Evolutionary conservation across 257 asterid species (phyloP).

Genomic region (Ehretia macrophylla): DNA sequence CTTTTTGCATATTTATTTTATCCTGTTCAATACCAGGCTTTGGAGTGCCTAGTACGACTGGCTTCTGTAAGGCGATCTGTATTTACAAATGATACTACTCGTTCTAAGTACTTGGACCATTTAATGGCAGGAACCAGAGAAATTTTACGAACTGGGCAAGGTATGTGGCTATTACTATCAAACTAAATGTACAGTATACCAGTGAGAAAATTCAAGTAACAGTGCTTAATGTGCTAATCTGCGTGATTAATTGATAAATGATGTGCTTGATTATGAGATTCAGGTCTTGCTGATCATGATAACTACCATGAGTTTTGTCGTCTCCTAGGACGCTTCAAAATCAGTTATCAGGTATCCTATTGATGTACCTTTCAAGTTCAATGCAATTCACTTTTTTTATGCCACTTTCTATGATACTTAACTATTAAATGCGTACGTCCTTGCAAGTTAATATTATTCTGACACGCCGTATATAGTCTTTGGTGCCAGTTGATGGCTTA

Average conservation of each 20-base stretch:
- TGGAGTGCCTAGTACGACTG: conserved; percentile 91
- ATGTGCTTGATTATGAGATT: background rate
- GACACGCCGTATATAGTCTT: too few species aligned
- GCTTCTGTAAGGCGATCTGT: conserved; percentile 96
- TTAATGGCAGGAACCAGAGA: conserved; percentile 95
- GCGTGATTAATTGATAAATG: background rate
- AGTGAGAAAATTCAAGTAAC: background rate
- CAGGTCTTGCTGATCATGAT: conserved; percentile 95
- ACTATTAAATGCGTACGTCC: too few species aligned
- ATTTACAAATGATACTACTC: conserved; percentile 78
- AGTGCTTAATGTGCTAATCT: background rate
- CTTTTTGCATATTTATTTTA: background rate
- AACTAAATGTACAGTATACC: background rate
- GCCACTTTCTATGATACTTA: background rate
- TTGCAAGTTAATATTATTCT: too few species aligned
- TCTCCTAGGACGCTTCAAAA: conserved; percentile 95
- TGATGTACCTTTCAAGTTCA: conserved; percentile 4
- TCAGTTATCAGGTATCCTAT: conserved; percentile 80
- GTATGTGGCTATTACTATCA: conserved; percentile 26
- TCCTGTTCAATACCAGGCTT: conserved; percentile 46
- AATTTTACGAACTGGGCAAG: conserved; percentile 87
- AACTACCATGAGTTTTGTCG: conserved; percentile 99
- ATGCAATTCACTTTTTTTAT: background rate
- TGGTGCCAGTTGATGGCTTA: too few species aligned
- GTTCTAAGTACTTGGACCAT: conserved; percentile 85